Base-by-base conservation (phyloP, 495 filamentous ascomycete genomes). In the Penicillium samsonianum region DNA sequence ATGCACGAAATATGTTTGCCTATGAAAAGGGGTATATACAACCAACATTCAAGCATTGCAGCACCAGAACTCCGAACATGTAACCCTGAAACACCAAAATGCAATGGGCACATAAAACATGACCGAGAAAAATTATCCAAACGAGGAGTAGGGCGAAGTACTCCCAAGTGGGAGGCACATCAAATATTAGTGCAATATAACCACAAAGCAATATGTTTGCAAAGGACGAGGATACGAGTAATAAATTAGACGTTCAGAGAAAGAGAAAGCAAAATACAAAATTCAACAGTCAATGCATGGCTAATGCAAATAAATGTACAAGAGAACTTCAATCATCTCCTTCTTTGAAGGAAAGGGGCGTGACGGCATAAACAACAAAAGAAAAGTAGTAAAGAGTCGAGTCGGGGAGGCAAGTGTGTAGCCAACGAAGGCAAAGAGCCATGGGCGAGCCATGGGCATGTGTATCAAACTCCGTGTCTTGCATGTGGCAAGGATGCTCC, bases 301-400 rank as follows among this genome's bases (percentile, higher is more conserved):
- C 43, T 61, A 50, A 65, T 50, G 35, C 54, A 50, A 72, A 59
- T 70, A 71, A 60, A 68, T 74, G 65, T 73, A 71, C 71, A 76
- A 50, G 43, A 53, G 57, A 67, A 66, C 59, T 58, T 12, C 60
- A 54, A 53, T 48, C 42, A 45, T 55, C 56, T 59, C 48, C 57
- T 61, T 56, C 40, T 63, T 63, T 33, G 62, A 61, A 55, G 59
- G 63, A 64, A 62, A 50, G 64, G 22, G 68, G 65, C 73, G 62
- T 75, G 57, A 68, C 65, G 65, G 60, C 71, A 50, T 76, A 47
- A 48, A 33, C 16, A 31, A 70, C 71, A 76, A 73, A 72, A 58
- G 70, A 70, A 73, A 73, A 51, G 33, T 61, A 38, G 53, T 41
- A 41, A 55, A 41, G 26, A 41, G 61, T 58, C 57, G 41, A 61